Evolutionary conservation across 495 filamentous ascomycete genomes (phyloP), one percentile per base, ranked within the genome.

Genomic region (Bombardia bombarda): DNA sequence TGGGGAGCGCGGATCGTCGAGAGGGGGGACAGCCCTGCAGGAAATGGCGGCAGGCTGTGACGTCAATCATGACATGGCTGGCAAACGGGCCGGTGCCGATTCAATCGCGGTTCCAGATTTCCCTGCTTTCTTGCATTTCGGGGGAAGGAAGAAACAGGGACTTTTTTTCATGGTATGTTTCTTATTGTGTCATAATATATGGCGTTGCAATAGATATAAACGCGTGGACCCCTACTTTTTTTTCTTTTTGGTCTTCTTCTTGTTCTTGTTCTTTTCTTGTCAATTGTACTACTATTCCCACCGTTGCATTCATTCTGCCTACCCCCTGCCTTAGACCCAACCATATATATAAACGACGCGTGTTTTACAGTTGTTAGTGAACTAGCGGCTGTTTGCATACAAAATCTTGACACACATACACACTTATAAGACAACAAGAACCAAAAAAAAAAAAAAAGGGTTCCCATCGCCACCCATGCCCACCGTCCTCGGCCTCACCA

Each of bases 401-500:
- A 41, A 41, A 32, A 12, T 25, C 19, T 20, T n/a, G 22, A 16
- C 18, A 38, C 35, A 22, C 35, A 21, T 24, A 38, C 35, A 22
- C 20, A 24, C 18, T 17, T 14, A 34, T 14, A 16, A 34, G 7
- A 8, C n/a, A 34, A 34, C 32, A 34, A 9, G 17, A 34, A 17
- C 10, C 1, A 7, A 17, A 34, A 17, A 16, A 34, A 30, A 19
- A 12, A 32, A 7, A 38, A 32, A 43, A 38, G n/a, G n/a, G n/a
- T n/a, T n/a, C n/a, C 24, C 40, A 6, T 31, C 32, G 3, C 12
- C 32, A 32, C 22, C 14, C 14, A 53, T 57, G 49, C 55, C 56
- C 16, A 47, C 57, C 19, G 51, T 42, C 18, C 49, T 60, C 23
- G 57, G 57, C 39, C 54, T 57, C 16, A 60, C 57, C 5, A 55